A percentile compares a stretch with the other conserved stretches of the same genome.
Evolutionary conservation across 768 basidiomycete genomes (phyloP).

Genomic region (Amanita molliuscula): DNA sequence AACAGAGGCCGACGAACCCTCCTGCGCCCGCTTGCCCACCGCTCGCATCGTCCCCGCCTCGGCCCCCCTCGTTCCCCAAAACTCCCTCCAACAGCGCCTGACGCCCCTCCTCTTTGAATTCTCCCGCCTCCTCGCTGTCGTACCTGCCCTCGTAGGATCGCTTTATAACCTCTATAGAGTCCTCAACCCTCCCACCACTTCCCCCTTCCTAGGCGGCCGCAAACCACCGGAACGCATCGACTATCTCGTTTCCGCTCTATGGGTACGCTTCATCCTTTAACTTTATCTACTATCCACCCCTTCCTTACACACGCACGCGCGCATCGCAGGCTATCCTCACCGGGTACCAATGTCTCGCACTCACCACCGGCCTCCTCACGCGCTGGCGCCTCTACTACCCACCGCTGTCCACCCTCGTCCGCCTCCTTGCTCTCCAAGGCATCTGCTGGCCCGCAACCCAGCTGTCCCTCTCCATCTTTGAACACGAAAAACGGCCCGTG

Average conservation of each 20-base stretch:
- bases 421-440: conserved; percentile 81
- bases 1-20: conserved; percentile 69
- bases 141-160: conserved; percentile 61
- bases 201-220: conserved; percentile 29
- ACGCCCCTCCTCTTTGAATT: conserved; percentile 60
- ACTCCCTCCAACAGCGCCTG: conserved; percentile 31
- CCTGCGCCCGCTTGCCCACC: conserved; percentile 17
- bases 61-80: conserved; percentile 41
- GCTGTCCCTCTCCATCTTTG: conserved; percentile 67
- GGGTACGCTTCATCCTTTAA: no score
- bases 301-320: no score
- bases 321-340: background rate
- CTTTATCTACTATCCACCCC: no score
- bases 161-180: conserved; percentile 51
- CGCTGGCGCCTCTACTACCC: conserved; percentile 92
- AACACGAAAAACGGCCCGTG: conserved; percentile 62
- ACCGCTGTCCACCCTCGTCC: conserved; percentile 78
- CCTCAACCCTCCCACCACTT: conserved; percentile 30
- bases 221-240: conserved; percentile 47
- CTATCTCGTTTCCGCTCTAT: conserved; percentile 56
- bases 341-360: conserved; percentile 78
- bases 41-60: conserved; percentile 48
- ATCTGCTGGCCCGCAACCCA: conserved; percentile 97
- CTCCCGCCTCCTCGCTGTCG: conserved; percentile 59
- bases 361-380: conserved; percentile 82